Conservation (phyloP, 2,329 filamentous ascomycete genomes). For the Biscogniauxia sp. region DNA sequence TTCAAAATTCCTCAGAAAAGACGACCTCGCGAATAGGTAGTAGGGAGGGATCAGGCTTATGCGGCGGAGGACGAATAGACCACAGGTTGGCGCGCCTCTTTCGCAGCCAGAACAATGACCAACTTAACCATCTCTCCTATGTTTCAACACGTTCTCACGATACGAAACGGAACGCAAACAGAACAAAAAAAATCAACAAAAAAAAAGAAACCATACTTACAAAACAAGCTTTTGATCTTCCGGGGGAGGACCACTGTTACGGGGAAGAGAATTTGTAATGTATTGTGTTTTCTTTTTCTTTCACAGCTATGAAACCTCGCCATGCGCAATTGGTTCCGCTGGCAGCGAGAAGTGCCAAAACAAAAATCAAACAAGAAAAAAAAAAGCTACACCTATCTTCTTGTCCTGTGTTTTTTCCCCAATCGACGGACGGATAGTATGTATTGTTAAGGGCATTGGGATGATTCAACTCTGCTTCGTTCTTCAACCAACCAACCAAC, state of each 20-base stretch:
- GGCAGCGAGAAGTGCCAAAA: conserved; percentile 3
- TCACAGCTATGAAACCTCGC: conserved; percentile 5
- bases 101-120: conserved; percentile 28
- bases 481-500: too few relatives aligned
- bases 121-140: conserved; percentile 23
- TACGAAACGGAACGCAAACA: neutral
- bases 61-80: conserved; percentile 16
- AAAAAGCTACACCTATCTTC: too few relatives aligned
- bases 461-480: neutral
- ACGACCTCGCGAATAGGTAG: conserved; percentile 9
- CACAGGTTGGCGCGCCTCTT: conserved; percentile 35
- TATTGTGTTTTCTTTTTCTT: conserved; percentile 7
- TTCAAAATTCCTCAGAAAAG: neutral
- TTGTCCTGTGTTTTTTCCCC: neutral
- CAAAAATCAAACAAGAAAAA: too few relatives aligned
- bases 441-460: neutral
- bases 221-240: neutral
- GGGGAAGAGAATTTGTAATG: conserved; percentile 6
- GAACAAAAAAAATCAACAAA: conserved; percentile 5
- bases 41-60: neutral
- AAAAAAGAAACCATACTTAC: conserved; percentile 7
- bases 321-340: conserved; percentile 17
- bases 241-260: neutral
- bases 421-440: neutral
- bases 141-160: conserved; percentile 17